Evolutionary conservation across 2,329 filamentous ascomycete genomes (phyloP).

Genomic region (Ceratocystis eucalypticola): DNA sequence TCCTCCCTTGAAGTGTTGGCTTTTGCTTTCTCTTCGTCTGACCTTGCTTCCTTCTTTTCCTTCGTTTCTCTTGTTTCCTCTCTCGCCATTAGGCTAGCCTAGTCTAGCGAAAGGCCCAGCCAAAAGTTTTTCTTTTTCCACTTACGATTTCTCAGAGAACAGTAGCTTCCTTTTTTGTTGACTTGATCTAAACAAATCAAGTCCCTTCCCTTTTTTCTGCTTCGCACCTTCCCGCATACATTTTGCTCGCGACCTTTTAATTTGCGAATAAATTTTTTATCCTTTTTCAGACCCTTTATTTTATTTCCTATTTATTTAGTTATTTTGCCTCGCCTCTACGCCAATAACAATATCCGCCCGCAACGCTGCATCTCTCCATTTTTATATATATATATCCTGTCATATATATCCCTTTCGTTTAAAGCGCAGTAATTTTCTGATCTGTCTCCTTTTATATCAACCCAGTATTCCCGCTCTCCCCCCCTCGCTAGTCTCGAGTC

Average conservation of each 20-base stretch:
- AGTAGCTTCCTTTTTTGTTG: background rate
- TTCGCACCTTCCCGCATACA: constrained; percentile 2
- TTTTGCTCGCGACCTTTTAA: background rate
- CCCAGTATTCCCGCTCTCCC: background rate
- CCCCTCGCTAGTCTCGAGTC: background rate
- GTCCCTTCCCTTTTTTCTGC: background rate
- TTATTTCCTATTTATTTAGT: background rate
- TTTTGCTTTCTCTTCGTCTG: too few species aligned
- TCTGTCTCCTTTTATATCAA: constrained; percentile 1
- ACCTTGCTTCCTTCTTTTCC: constrained; percentile 1
- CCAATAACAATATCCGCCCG: background rate
- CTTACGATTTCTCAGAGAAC: background rate
- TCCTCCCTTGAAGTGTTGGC: background rate
- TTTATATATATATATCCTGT: constrained; percentile 1
- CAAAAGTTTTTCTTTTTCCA: background rate
- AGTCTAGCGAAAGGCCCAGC: background rate
- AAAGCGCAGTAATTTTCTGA: background rate
- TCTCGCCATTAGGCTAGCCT: too few species aligned
- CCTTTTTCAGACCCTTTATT: constrained; percentile 1
- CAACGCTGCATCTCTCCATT: constrained; percentile 4
- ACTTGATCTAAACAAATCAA: background rate
- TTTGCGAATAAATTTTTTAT: background rate
- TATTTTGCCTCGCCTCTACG: background rate
- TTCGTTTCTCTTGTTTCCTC: background rate
- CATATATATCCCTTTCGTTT: constrained; percentile 3